phyloP scores from a whole-genome alignment of 441 rosid genomes.

The Flueggea neowawraea region DNA sequence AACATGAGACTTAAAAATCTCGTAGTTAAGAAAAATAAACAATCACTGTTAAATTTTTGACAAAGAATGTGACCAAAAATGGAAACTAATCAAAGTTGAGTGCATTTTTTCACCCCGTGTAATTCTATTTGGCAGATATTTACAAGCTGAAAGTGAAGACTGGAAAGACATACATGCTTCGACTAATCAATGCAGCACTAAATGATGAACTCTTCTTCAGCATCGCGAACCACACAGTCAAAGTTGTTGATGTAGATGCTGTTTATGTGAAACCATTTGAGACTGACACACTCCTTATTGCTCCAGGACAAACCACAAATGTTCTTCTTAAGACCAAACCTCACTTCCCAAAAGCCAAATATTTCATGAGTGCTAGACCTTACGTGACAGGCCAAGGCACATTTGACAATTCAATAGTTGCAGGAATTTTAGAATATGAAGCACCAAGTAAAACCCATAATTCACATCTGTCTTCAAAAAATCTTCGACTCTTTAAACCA shows the following conservation, averaged over 20 bases:
- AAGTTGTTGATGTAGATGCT: constrained; percentile 28
- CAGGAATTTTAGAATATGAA: constrained; percentile 15
- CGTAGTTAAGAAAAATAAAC: too few relatives aligned
- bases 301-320: constrained; percentile 30
- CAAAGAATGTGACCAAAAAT: too few relatives aligned
- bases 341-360: constrained; percentile 1
- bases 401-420: constrained; percentile 18
- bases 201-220: constrained; percentile 32
- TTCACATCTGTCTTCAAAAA: not conserved
- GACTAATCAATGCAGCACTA: constrained; percentile 33
- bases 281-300: constrained; percentile 8
- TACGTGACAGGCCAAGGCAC: constrained; percentile 16
- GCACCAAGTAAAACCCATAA: not conserved
- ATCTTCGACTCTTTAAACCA: constrained; percentile 20
- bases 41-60: too few relatives aligned
- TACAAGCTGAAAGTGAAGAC: constrained; percentile 14
- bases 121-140: constrained; percentile 12
- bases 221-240: constrained; percentile 23
- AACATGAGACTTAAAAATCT: too few relatives aligned
- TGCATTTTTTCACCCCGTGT: too few relatives aligned
- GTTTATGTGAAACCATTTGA: constrained; percentile 28
- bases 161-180: constrained; percentile 24
- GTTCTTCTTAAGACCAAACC: constrained; percentile 20
- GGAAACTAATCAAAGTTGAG: too few relatives aligned
- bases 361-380: constrained; percentile 20